These are phyloP conservation scores for Cyclocybe aegerita DNA, from an alignment of 768 basidiomycete genomes.

Conservation along the genomic window DNA sequence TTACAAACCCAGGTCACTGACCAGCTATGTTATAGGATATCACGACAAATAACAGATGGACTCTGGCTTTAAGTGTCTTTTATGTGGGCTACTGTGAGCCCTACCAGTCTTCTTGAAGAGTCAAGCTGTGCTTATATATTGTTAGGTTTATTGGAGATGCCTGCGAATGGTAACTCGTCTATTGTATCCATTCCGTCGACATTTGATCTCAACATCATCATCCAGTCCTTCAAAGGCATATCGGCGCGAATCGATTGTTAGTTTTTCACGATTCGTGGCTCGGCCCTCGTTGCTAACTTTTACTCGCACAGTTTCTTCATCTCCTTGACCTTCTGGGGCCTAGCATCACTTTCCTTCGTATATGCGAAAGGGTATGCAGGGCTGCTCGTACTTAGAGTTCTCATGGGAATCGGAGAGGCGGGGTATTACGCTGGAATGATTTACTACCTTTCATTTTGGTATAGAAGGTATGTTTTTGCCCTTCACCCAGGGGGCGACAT, in stretches of 20 bases:
- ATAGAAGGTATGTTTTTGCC: conserved; percentile 29
- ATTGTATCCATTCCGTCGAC: neutral
- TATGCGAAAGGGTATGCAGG: conserved; percentile 56
- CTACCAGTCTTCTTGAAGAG: neutral
- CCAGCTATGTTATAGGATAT: conserved; percentile 35
- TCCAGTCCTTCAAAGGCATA: conserved; percentile 52
- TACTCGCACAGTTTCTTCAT: conserved; percentile 47
- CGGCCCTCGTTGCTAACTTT: neutral
- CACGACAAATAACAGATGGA: conserved; percentile 54
- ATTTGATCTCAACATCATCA: neutral
- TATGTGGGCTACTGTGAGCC: conserved; percentile 57
- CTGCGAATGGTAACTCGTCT: conserved; percentile 44
- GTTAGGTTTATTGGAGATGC: conserved; percentile 54
- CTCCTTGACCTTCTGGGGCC: conserved; percentile 51
- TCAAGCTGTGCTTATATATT: neutral
- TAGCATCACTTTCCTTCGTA: conserved; percentile 50
- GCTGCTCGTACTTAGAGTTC: conserved; percentile 50
- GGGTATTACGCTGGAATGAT: conserved; percentile 63
- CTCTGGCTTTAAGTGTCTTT: conserved; percentile 55
- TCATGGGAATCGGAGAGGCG: conserved; percentile 61
- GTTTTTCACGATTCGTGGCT: conserved; percentile 4
- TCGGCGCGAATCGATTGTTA: conserved; percentile 59
- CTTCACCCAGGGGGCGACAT: neutral
- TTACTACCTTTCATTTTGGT: conserved; percentile 63
- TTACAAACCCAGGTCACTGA: neutral